phyloP scores from a whole-genome alignment of 2,329 filamentous ascomycete genomes.

The Fusarium sambucinum region DNA sequence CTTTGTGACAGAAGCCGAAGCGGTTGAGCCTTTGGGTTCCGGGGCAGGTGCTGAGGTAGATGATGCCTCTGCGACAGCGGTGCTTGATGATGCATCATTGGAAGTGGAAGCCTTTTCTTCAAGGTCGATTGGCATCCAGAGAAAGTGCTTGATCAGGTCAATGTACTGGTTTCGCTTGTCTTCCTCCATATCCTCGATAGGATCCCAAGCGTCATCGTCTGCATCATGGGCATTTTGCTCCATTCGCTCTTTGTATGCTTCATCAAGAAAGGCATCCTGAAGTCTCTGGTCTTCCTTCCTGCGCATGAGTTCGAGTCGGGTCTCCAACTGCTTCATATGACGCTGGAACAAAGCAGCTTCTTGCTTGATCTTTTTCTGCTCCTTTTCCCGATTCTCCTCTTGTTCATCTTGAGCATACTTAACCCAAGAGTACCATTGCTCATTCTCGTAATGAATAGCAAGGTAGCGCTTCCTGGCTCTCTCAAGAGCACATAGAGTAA shows the following conservation, averaged over 20 bases:
- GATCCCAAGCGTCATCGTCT: conserved; percentile 43
- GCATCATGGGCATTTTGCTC: conserved; percentile 38
- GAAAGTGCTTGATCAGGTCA: conserved; percentile 49
- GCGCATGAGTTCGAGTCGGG: conserved; percentile 31
- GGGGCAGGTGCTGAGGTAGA: neutral
- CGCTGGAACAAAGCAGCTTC: conserved; percentile 49
- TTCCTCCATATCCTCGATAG: conserved; percentile 45
- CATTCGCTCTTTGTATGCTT: conserved; percentile 44
- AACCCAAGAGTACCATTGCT: conserved; percentile 46
- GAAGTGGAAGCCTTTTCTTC: neutral
- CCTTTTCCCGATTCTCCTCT: conserved; percentile 44
- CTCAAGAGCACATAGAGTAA: conserved; percentile 30
- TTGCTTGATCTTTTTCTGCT: conserved; percentile 48
- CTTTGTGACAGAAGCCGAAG: conserved; percentile 1
- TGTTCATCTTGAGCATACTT: conserved; percentile 43
- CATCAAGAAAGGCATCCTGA: conserved; percentile 49
- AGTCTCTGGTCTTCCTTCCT: conserved; percentile 45
- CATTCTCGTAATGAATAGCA: conserved; percentile 43
- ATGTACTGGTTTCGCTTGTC: conserved; percentile 45
- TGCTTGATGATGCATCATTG: neutral
- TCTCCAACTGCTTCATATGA: conserved; percentile 44
- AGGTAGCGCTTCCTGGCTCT: conserved; percentile 32
- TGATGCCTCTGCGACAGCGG: neutral
- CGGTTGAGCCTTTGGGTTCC: neutral
- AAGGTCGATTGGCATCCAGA: conserved; percentile 40